phyloP scores from a whole-genome alignment of 78 protist genomes.

The Chrysochromulina parva region DNA sequence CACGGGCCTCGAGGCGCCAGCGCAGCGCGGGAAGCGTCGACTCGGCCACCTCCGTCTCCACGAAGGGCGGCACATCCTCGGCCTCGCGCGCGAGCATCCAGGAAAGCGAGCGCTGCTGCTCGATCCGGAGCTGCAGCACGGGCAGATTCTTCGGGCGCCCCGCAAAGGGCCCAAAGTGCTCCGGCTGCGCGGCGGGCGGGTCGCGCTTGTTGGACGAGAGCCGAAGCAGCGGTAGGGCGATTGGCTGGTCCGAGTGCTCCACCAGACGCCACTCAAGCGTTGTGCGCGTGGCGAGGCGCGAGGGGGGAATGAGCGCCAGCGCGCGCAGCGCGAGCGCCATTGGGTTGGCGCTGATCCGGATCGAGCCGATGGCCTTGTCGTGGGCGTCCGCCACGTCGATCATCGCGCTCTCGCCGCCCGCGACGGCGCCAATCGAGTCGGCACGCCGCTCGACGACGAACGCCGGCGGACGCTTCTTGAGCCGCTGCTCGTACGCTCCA shows the following conservation, averaged over 20 bases:
- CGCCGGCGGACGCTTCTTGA: slow-evolving; percentile 33
- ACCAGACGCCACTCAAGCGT: not conserved
- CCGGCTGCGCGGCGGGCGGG: slow-evolving; percentile 22
- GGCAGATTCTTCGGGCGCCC: not conserved
- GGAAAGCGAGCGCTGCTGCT: slow-evolving; percentile 43
- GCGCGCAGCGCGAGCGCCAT: slow-evolving; percentile 23
- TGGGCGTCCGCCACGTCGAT: no score
- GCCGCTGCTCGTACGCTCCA: slow-evolving; percentile 30
- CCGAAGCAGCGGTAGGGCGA: not conserved
- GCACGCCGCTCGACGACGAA: not conserved
- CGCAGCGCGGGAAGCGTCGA: not conserved
- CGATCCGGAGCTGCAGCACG: slow-evolving; percentile 25
- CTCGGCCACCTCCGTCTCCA: slow-evolving; percentile 29
- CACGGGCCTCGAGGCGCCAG: slow-evolving; percentile 42
- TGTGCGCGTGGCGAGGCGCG: not conserved
- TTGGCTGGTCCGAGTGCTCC: not conserved
- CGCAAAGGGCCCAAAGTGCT: not conserved
- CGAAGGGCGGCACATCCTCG: not conserved
- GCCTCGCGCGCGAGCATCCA: slow-evolving; percentile 45
- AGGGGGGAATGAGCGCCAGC: not conserved
- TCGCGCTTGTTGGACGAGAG: slow-evolving; percentile 31
- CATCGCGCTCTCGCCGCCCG: not conserved
- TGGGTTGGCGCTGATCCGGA: slow-evolving; percentile 22
- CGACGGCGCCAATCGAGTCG: not conserved
- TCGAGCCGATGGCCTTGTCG: not conserved